phyloP scores from a whole-genome alignment of 1,139 yeast species.

The Yamadazyma pseudoaaseri region DNA sequence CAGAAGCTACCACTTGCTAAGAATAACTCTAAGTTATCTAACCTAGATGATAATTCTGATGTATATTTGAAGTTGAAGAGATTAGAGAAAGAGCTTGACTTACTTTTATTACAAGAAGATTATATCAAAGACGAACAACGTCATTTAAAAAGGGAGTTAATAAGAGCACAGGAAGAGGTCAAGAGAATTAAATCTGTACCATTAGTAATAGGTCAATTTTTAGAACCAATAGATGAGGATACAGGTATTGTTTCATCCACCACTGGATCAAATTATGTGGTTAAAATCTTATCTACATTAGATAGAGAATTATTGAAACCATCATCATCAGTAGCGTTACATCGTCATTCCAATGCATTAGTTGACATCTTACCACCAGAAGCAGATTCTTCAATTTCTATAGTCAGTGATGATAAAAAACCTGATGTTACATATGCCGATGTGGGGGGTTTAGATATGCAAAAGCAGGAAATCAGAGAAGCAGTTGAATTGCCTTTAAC shows the following conservation, averaged over 20 bases:
- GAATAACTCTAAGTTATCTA: slow-evolving; percentile 6
- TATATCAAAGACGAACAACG: slow-evolving; percentile 98
- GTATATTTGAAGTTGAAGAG: slow-evolving; percentile 81
- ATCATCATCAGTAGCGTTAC: slow-evolving; percentile 93
- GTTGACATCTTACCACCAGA: slow-evolving; percentile 98
- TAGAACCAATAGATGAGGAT: slow-evolving; percentile 95
- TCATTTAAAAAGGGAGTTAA: slow-evolving; percentile 88
- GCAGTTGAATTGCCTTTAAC: slow-evolving; percentile 97
- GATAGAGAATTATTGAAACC: slow-evolving; percentile 95
- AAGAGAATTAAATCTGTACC: slow-evolving; percentile 97
- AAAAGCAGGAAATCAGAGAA: slow-evolving; percentile 96
- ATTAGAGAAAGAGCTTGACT: slow-evolving; percentile 84
- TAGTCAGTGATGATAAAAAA: slow-evolving; percentile 90
- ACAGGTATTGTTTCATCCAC: slow-evolving; percentile 97
- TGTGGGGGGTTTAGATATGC: slow-evolving; percentile 99
- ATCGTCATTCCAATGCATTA: slow-evolving; percentile 96
- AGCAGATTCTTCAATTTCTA: slow-evolving; percentile 95
- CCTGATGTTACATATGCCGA: slow-evolving; percentile 91
- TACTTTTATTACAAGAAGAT: slow-evolving; percentile 85
- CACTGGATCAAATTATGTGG: slow-evolving; percentile 96
- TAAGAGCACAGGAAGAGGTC: slow-evolving; percentile 97
- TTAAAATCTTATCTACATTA: slow-evolving; percentile 86
- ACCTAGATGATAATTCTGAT: slow-evolving; percentile 47
- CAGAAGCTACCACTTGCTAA: slow-evolving; percentile 13
- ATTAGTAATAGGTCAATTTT: slow-evolving; percentile 93